Conservation (phyloP, 1,284 basidiomycete genomes). For the Sanghuangporus weigelae region DNA sequence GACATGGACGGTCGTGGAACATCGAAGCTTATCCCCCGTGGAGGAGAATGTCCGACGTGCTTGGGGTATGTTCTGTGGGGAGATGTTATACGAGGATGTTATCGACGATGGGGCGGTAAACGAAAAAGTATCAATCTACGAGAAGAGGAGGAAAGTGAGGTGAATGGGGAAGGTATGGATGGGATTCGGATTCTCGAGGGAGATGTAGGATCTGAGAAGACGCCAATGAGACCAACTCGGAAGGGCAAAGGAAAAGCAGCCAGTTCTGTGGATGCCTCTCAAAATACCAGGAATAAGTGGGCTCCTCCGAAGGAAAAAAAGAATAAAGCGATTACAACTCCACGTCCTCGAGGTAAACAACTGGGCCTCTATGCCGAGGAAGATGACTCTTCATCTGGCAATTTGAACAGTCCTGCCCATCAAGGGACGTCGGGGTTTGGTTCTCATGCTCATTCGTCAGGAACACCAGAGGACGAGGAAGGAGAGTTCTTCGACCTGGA, state of each 20-base stretch:
- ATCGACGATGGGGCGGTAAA: slow-evolving; percentile 44
- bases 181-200: not conserved
- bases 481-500: slow-evolving; percentile 31
- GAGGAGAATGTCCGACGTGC: slow-evolving; percentile 58
- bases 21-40: slow-evolving; percentile 51
- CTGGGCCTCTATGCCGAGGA: no score
- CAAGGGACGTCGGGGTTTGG: no score
- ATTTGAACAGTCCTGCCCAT: no score
- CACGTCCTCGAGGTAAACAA: no score
- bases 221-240: not conserved
- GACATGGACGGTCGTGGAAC: slow-evolving; percentile 23
- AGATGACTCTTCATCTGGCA: no score
- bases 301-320: not conserved
- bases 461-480: slow-evolving; percentile 11
- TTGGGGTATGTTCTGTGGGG: slow-evolving; percentile 60
- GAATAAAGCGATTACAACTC: not conserved
- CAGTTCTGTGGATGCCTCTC: not conserved
- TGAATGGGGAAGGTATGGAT: not conserved
- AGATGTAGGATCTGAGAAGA: not conserved
- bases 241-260: not conserved
- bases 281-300: not conserved
- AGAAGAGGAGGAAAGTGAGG: slow-evolving; percentile 23
- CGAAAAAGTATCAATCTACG: slow-evolving; percentile 23
- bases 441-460: no score
- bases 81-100: slow-evolving; percentile 64